Base-by-base conservation (phyloP, 1,284 basidiomycete genomes). In the Tilletia setariae region DNA sequence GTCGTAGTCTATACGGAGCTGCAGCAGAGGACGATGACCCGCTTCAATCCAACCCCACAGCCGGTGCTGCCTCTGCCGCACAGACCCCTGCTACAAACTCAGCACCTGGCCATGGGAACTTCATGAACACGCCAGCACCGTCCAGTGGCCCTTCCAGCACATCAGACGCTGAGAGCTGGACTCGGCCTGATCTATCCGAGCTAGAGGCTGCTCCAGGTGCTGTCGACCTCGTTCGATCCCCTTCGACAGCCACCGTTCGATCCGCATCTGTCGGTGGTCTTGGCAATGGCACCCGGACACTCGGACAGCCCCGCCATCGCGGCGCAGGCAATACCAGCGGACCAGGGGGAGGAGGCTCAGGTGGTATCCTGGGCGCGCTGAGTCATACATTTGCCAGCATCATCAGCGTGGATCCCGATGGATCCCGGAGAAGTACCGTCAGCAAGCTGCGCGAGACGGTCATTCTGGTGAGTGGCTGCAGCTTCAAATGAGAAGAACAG, bases 401-500 rank as follows among this genome's bases (percentile, higher is more conserved):
- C 89, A 97, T 98, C 90, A 96, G 98, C 78, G 91, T 92, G 7
- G 96, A 98, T 84, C 94, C 96, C 0, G 96, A 98, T 84, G 92
- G 91, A 16, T 94, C 95, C 3, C 87, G 96, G 71, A 87, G 95
- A 69, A 96, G 90, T 77, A 89, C 90, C 68, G 98, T 98, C 73
- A 91, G 90, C 72, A 97, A 95, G 85, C 93, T 94, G 1, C 87
- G 92, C 77, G 96, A 98, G 84, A 90, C 89, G 32, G 97, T 98
- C 72, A 91, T 70, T 6, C 42, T 74, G 30, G 71, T 72, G 46
- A 67, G 68, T 59, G 40, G n/a, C 6, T 8, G 6, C 21, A 16
- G 19, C 19, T 49, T 23, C 7, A 49, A 49, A 7, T 4, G 19
- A 19, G 4, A n/a, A n/a, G 46, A 28, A 16, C 51, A 9, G 15